phyloP scores from a whole-genome alignment of 2,329 filamentous ascomycete species.

The Trichoderma afroharzianum region DNA sequence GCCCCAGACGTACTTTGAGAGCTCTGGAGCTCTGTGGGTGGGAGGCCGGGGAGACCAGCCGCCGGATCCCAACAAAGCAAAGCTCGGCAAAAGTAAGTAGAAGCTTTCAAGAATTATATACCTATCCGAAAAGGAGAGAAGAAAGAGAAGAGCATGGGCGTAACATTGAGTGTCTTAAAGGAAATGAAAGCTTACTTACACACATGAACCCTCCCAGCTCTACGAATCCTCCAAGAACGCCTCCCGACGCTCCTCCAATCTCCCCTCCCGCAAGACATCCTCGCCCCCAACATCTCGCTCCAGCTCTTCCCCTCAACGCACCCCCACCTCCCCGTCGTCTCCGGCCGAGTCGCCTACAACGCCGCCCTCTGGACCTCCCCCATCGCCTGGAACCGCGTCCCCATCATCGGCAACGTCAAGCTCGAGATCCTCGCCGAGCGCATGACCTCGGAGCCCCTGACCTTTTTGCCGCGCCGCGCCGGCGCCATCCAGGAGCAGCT shows the following conservation, averaged over 20 bases:
- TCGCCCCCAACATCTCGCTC: constrained; percentile 69
- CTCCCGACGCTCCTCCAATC: constrained; percentile 65
- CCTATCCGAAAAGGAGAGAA: not conserved
- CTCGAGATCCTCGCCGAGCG: constrained; percentile 86
- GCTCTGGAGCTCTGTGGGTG: constrained; percentile 29
- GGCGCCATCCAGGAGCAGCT: constrained; percentile 71
- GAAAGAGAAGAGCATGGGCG: not conserved
- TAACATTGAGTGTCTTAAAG: too few relatives aligned
- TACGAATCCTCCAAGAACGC: constrained; percentile 62
- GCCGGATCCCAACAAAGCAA: constrained; percentile 56
- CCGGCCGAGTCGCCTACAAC: constrained; percentile 83
- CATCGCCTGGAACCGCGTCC: constrained; percentile 90
- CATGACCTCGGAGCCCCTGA: constrained; percentile 62
- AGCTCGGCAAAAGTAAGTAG: constrained; percentile 59
- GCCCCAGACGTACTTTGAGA: constrained; percentile 32
- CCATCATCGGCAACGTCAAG: constrained; percentile 84
- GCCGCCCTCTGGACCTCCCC: constrained; percentile 95
- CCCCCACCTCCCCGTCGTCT: constrained; percentile 86
- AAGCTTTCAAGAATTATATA: not conserved
- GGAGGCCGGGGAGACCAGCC: constrained; percentile 33
- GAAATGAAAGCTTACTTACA: not conserved
- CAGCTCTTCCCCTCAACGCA: constrained; percentile 74
- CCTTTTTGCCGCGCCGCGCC: constrained; percentile 45
- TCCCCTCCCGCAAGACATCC: constrained; percentile 68
- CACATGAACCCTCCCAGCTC: constrained; percentile 41